Base-by-base conservation (phyloP, 257 asterid genomes). In the Cinchona pubescens region DNA sequence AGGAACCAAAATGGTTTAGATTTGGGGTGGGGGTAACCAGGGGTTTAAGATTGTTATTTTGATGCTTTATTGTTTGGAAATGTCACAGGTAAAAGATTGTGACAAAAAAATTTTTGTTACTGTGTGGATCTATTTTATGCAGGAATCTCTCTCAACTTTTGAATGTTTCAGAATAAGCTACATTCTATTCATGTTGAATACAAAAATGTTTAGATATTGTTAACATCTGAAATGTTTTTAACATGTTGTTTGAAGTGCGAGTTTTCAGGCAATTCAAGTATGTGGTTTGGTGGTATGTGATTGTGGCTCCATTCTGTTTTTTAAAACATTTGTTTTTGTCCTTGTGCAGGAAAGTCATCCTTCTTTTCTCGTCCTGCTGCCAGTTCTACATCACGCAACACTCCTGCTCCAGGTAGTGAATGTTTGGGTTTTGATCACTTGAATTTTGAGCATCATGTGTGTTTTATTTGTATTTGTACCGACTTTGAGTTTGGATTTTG, bases 331-430 rank as follows among this genome's bases (percentile, higher is more conserved):
- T n/a, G 25, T 19, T 49, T 21, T 49, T 8, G 29, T 60, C 38
- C 21, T 38, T 73, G 37, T 72, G 40, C 68, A 63, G 72, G 78
- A 62, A 45, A 58, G 56, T 56, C 56, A 59, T 40, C 76, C 23
- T 7, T 25, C n/a, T 43, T 40, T 12, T 49, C 72, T 43, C 77
- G 77, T 34, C 46, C 77, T 27, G 61, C 70, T 25, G 61, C 61
- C 2, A 34, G 25, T 51, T 46, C 49, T 61, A 8, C 63, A 32
- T 53, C 63, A n/a, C 37, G 37, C 7, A 45, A 67, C 13, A 3
- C 56, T 67, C 35, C 72, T 42, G 49, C 30, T 37, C 55, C 76
- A 72, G 76, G 76, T 72, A 35, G 21, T 12, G 48, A 38, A 23
- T 18, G 12, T 19, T 21, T 51, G 25, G 9, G n/a, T 13, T 70